Evolutionary conservation across 2,329 filamentous ascomycete species (phyloP), one percentile per base, ranked within the genome.

Genomic region (Diplodia sapinea): DNA sequence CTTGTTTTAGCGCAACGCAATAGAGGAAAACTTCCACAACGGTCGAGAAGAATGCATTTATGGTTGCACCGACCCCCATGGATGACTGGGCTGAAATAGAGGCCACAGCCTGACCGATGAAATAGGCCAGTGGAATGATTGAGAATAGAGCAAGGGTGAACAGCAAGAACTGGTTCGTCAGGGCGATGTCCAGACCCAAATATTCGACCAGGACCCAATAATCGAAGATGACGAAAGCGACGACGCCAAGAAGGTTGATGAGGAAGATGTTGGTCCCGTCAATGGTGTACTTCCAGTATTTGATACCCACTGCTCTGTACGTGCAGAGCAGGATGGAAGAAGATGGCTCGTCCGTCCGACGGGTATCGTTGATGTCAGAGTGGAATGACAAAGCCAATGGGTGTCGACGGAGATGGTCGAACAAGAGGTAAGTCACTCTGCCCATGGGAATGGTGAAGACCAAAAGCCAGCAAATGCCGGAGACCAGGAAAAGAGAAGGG

Each of bases 401-500:
- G 79, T 98, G 95, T 56, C 95, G 90, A 65, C 94, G 89, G 29
- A 99, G 86, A 78, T 99, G 96, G 78, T 94, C 90, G 76, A 97
- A 92, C 15, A 99, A 83, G 67, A 98, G 87, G 70, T 94, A 86
- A 2, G 93, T 96, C 50, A 97, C 92, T 77, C 96, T 96, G 73
- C 94, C 96, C 95, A 99, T 99, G 9, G 95, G 96, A 65, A 99
- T 99, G 84, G 89, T 94, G 82, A 99, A 99, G 68, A 99, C 95
- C 71, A 98, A 80, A 75, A 99, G 90, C 94, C 94, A 99, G 81
- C 95, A 99, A 69, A 96, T 86, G 31, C 87, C 88, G 9, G 93
- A 97, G 43, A 95, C 93, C 52, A 96, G 74, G 72, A 98, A 89
- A 71, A 98, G 86, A 23, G 91, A 87, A 1, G 95, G 95, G 3